These are phyloP conservation scores for Thoreauomyces humboldtii DNA, from an alignment of 192 early-diverging fungal genomes.

Conservation along the genomic window DNA sequence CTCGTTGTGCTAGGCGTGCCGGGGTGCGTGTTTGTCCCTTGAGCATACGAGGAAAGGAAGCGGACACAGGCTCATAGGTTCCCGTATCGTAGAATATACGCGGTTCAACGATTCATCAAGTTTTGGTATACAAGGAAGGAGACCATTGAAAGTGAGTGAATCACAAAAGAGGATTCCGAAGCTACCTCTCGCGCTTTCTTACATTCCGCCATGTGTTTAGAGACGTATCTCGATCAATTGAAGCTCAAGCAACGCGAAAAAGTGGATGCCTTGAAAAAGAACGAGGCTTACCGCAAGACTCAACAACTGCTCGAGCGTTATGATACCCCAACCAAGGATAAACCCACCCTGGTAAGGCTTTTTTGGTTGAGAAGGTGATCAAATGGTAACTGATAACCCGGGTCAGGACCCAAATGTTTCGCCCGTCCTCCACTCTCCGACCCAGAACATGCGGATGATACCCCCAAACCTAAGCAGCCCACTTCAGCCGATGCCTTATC, in stretches of 20 bases:
- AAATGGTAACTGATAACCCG: too few species aligned
- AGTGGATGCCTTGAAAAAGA: constrained; percentile 94
- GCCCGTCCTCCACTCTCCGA: too few species aligned
- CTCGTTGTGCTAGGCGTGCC: constrained; percentile 41
- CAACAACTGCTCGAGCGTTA: constrained; percentile 87
- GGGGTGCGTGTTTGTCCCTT: constrained; percentile 29
- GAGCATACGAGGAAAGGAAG: too few species aligned
- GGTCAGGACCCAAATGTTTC: too few species aligned
- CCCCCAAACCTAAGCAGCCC: too few species aligned
- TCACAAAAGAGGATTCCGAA: background rate
- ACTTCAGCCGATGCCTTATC: too few species aligned
- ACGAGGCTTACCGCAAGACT: constrained; percentile 86
- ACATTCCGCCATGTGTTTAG: background rate
- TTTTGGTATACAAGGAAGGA: constrained; percentile 40
- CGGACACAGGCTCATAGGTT: too few species aligned
- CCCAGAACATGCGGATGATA: too few species aligned
- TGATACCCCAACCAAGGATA: constrained; percentile 52
- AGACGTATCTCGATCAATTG: constrained; percentile 10
- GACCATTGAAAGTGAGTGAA: constrained; percentile 24
- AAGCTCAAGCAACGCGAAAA: constrained; percentile 56
- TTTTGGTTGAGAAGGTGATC: too few species aligned
- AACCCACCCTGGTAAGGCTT: background rate
- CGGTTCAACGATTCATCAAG: constrained; percentile 31
- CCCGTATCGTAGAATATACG: constrained; percentile 35
- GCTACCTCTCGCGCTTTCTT: background rate